Percentiles rank a stretch among this genome's conserved stretches.
phyloP scores from a whole-genome alignment of 73 alveolate genomes.

The Paramecium caudatum region DNA sequence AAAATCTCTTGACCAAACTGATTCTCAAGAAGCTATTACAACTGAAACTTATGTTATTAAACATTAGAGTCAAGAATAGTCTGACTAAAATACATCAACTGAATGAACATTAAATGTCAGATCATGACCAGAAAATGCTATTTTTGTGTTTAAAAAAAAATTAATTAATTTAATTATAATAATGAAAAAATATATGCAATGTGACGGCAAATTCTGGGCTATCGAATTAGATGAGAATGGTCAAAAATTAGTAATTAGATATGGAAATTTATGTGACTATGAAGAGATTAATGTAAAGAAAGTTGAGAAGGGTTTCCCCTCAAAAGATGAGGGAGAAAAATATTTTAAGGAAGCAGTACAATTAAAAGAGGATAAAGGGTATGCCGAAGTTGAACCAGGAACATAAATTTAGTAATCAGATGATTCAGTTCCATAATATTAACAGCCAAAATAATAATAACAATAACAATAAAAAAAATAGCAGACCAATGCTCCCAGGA shows the following conservation, averaged over 20 bases:
- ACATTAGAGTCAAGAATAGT: neutral
- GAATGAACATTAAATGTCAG: neutral
- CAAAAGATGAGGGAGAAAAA: neutral
- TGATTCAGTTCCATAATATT: neutral
- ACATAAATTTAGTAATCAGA: neutral
- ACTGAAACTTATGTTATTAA: neutral
- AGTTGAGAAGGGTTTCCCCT: neutral
- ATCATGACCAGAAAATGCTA: neutral
- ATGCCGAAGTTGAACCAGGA: neutral
- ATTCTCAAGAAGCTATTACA: slow-evolving; percentile 3
- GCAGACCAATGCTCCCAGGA: neutral
- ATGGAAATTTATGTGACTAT: slow-evolving; percentile 11
- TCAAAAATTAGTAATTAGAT: neutral
- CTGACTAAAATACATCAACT: neutral
- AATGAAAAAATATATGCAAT: slow-evolving; percentile 34
- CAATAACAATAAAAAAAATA: neutral
- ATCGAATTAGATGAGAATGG: neutral
- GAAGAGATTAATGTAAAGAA: slow-evolving; percentile 38
- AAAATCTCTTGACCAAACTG: neutral
- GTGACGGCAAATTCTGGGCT: slow-evolving; percentile 12
- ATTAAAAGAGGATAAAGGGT: slow-evolving; percentile 22
- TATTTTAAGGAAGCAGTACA: slow-evolving; percentile 5
- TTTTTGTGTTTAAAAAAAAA: neutral
- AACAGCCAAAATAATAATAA: neutral
- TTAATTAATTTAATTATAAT: neutral